Evolutionary conservation across 805 yeast genomes (phyloP).

Genomic region (Wickerhamomyces tratensis): DNA sequence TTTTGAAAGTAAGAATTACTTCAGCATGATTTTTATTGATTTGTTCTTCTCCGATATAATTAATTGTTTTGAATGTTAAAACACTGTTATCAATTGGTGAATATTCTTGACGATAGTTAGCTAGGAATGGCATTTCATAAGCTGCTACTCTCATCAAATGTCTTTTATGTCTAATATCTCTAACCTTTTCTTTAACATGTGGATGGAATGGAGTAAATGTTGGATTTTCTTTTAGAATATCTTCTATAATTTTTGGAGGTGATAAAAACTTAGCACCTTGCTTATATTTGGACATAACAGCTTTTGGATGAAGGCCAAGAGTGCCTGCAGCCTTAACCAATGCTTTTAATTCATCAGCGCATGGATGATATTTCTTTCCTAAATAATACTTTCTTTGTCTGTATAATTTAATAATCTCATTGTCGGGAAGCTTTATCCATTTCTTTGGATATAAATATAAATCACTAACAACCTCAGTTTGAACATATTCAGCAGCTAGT

Average conservation of each 20-base stretch:
- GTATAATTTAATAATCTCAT: constrained; percentile 50
- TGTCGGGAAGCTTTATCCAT: constrained; percentile 64
- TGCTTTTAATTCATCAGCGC: constrained; percentile 46
- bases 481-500: neutral
- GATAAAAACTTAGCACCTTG: neutral
- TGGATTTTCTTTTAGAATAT: constrained; percentile 29
- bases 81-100: constrained; percentile 39
- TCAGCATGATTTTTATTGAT: constrained; percentile 51
- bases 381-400: constrained; percentile 44
- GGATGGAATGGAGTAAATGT: constrained; percentile 56
- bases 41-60: constrained; percentile 63
- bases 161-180: constrained; percentile 66
- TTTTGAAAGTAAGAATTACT: constrained; percentile 50
- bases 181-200: constrained; percentile 60
- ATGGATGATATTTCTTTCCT: constrained; percentile 40
- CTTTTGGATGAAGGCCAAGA: neutral
- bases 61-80: constrained; percentile 59
- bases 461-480: neutral
- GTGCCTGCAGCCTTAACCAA: constrained; percentile 34
- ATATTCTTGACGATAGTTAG: constrained; percentile 66
- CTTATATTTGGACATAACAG: neutral
- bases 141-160: constrained; percentile 79
- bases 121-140: constrained; percentile 81
- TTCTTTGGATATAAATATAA: constrained; percentile 35
- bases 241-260: constrained; percentile 18